Percentiles rank a stretch among this genome's conserved stretches.
These are phyloP conservation scores for Solanum dulcamara DNA, from an alignment of 257 asterid genomes.

Conservation along the genomic window DNA sequence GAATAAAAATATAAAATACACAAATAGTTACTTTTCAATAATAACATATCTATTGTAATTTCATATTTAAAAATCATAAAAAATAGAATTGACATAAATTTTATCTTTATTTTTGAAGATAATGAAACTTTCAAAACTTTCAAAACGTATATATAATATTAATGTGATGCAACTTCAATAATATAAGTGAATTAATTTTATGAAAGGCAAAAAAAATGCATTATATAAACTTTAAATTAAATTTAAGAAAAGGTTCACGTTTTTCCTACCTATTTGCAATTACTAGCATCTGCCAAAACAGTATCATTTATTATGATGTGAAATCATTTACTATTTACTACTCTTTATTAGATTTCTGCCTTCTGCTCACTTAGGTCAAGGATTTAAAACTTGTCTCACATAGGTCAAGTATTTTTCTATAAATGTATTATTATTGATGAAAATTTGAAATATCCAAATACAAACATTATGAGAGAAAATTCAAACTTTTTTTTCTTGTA, in stretches of 20 bases:
- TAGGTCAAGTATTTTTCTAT: background rate
- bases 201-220: no score
- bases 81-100: no score
- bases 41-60: no score
- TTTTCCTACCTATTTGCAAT: background rate
- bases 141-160: no score
- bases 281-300: background rate
- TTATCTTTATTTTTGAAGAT: background rate
- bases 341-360: background rate
- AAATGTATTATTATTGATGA: background rate
- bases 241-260: background rate
- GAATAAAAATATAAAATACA: no score
- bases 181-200: no score
- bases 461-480: background rate
- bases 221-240: no score
- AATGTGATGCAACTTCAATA: no score
- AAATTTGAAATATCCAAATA: background rate
- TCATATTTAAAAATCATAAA: no score
- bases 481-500: background rate
- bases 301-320: background rate
- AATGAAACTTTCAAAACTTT: no score
- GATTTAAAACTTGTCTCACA: background rate
- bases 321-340: background rate
- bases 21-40: no score
- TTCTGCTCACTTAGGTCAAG: background rate